Percentiles rank a stretch among this genome's conserved stretches.
phyloP scores from a whole-genome alignment of 345 rosid species.

The Salix dunnii region DNA sequence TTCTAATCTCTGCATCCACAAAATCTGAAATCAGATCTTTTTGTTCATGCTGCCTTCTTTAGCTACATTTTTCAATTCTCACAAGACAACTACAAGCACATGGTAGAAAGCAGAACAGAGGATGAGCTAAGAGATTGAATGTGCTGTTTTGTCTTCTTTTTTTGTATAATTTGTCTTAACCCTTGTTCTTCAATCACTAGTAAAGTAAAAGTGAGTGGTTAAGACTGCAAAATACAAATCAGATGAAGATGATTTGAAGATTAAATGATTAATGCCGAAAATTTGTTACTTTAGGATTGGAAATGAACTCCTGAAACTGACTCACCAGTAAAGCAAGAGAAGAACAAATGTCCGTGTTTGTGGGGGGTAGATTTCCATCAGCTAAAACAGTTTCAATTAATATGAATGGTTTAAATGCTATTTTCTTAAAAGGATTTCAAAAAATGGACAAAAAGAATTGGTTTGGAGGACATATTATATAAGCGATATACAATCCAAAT shows the following conservation, averaged over 20 bases:
- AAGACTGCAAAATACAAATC: neutral
- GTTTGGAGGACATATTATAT: too few relatives aligned
- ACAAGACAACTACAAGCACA: neutral
- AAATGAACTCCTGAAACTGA: neutral
- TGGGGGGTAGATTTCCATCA: neutral
- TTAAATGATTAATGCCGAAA: neutral
- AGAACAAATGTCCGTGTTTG: neutral
- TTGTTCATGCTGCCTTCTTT: neutral
- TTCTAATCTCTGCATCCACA: conserved; percentile 54
- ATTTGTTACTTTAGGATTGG: neutral
- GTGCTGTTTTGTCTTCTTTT: neutral
- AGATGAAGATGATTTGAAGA: neutral
- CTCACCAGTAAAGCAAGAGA: neutral
- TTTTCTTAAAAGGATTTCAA: neutral
- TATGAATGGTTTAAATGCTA: neutral
- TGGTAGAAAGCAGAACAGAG: neutral
- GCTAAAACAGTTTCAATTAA: neutral
- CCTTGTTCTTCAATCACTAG: neutral
- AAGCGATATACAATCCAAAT: neutral
- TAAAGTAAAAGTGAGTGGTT: neutral
- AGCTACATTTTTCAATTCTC: neutral
- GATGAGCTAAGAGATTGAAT: neutral
- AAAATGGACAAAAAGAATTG: neutral
- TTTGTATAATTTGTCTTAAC: neutral
- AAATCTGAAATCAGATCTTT: conserved; percentile 9